phyloP scores from a whole-genome alignment of 2,329 filamentous ascomycete species.

The Alternaria infectoria region DNA sequence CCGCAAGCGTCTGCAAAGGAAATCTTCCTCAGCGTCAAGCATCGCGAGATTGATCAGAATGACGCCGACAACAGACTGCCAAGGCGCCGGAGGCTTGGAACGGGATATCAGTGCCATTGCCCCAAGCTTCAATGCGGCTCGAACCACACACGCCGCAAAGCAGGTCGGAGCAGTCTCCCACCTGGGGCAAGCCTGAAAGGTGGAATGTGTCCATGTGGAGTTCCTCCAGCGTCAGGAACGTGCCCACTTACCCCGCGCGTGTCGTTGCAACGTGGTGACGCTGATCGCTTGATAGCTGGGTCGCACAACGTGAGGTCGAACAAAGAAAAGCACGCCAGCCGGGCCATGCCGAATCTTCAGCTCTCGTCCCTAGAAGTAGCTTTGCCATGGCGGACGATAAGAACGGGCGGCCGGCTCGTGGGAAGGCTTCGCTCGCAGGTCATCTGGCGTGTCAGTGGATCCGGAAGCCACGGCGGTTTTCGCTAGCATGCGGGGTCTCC shows the following conservation, averaged over 20 bases:
- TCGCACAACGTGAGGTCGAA: conserved; percentile 10
- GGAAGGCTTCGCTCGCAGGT: conserved; percentile 8
- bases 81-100: conserved; percentile 12
- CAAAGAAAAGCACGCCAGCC: conserved; percentile 13
- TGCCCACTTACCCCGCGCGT: conserved; percentile 10
- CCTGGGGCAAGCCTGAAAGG: conserved; percentile 3
- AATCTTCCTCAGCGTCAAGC: neutral
- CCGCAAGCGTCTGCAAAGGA: neutral
- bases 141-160: conserved; percentile 3
- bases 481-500: conserved; percentile 35
- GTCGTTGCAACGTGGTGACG: conserved; percentile 8
- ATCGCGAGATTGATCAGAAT: neutral
- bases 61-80: conserved; percentile 2
- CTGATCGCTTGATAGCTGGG: conserved; percentile 2
- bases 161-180: conserved; percentile 5
- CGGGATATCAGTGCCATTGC: neutral
- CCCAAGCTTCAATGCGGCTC: conserved; percentile 11
- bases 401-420: conserved; percentile 2
- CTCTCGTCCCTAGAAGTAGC: conserved; percentile 10
- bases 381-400: conserved; percentile 12
- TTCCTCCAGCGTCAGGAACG: neutral
- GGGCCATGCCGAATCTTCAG: conserved; percentile 1
- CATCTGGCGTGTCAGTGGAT: conserved; percentile 24
- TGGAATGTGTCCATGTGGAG: conserved; percentile 1
- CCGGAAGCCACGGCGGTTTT: conserved; percentile 12